Evolutionary conservation across 768 basidiomycete species (phyloP).

Genomic region (Podaxis sp.): DNA sequence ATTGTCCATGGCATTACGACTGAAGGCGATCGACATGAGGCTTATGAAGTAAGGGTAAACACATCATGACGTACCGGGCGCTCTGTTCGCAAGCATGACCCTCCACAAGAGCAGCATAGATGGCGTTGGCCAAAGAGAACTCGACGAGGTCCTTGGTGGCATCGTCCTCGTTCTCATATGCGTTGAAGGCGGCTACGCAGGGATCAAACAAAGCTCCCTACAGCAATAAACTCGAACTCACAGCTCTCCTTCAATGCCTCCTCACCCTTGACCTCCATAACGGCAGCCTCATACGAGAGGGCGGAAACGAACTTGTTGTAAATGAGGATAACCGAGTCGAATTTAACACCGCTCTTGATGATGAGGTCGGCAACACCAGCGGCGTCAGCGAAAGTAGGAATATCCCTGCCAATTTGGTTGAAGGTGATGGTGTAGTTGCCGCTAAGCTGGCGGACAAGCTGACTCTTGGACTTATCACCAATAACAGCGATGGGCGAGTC

Average conservation of each 20-base stretch:
- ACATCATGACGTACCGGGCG: constrained; percentile 59
- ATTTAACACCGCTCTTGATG: constrained; percentile 78
- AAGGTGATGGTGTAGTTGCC: constrained; percentile 80
- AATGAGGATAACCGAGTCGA: constrained; percentile 80
- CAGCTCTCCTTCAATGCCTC: constrained; percentile 79
- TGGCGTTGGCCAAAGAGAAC: constrained; percentile 94
- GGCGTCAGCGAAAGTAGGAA: constrained; percentile 96
- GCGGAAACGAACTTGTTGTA: constrained; percentile 89
- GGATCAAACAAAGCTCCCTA: not conserved
- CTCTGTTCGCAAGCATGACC: constrained; percentile 95
- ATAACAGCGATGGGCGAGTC: constrained; percentile 81
- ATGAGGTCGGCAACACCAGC: constrained; percentile 93
- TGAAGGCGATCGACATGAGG: constrained; percentile 25
- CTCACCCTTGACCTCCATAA: constrained; percentile 79
- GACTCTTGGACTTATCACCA: constrained; percentile 97
- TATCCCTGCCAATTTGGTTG: constrained; percentile 97
- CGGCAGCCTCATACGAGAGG: constrained; percentile 82
- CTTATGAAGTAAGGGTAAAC: not conserved
- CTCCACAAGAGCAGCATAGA: constrained; percentile 93
- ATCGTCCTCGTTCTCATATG: constrained; percentile 98
- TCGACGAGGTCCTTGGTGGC: constrained; percentile 91
- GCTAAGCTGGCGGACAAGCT: constrained; percentile 68
- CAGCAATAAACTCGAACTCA: constrained; percentile 36
- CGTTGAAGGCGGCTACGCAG: constrained; percentile 77
- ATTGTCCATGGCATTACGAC: constrained; percentile 99